phyloP scores from a whole-genome alignment of 106 monocot species.

The Hemerocallis citrina region DNA sequence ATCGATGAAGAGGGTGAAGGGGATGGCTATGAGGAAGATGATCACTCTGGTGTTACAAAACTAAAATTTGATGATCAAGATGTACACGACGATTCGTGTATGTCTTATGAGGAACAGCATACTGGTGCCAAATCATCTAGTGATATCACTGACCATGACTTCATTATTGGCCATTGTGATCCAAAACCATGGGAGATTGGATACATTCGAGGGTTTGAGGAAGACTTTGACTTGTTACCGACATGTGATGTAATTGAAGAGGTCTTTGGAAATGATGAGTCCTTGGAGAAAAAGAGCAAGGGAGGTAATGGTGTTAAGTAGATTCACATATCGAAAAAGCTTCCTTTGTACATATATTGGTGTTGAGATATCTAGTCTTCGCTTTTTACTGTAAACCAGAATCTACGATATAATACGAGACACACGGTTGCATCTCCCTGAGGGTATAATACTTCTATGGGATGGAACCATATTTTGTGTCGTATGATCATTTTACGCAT shows the following conservation, averaged over 20 bases:
- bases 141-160: slow-evolving; percentile 11
- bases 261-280: slow-evolving; percentile 40
- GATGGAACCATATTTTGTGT: no score
- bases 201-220: slow-evolving; percentile 9
- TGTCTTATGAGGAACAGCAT: slow-evolving; percentile 44
- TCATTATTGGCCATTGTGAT: slow-evolving; percentile 14
- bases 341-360: no score
- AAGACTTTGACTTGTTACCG: no score
- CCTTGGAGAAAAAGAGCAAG: slow-evolving; percentile 17
- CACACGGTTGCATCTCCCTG: no score
- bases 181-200: slow-evolving; percentile 29
- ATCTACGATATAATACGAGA: no score
- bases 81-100: slow-evolving; percentile 67
- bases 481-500: no score
- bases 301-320: slow-evolving; percentile 5
- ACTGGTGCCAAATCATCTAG: slow-evolving; percentile 1
- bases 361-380: no score
- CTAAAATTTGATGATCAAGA: no score
- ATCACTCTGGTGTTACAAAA: slow-evolving; percentile 1
- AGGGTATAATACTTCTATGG: no score
- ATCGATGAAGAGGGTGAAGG: slow-evolving; percentile 9
- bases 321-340: no score
- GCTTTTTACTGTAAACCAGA: no score
- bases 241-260: slow-evolving; percentile 54
- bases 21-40: slow-evolving; percentile 9